A percentile compares a stretch with the other conserved stretches of the same genome.
phyloP scores from a whole-genome alignment of 495 filamentous ascomycete species.

The Podospora tetraspora region DNA sequence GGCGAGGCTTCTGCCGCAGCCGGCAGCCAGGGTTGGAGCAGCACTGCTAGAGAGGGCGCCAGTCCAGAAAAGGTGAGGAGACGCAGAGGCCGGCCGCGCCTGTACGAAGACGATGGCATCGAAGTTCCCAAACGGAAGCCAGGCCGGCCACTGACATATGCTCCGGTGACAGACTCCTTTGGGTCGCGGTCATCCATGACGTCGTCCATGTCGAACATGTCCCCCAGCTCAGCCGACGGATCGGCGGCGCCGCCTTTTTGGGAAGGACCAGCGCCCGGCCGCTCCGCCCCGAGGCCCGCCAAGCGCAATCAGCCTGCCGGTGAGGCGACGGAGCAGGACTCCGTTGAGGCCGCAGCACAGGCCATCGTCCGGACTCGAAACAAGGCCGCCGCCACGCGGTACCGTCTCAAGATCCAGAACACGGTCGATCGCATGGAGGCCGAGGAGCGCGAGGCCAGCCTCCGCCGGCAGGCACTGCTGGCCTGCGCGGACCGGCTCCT shows the following conservation, averaged over 20 bases:
- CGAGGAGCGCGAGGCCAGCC: slow-evolving; percentile 23
- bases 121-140: background rate
- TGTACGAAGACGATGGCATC: slow-evolving; percentile 3
- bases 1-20: background rate
- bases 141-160: slow-evolving; percentile 1
- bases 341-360: background rate
- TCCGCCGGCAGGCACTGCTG: slow-evolving; percentile 21
- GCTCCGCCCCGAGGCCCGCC: background rate
- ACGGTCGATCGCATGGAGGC: slow-evolving; percentile 33
- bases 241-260: too few species aligned
- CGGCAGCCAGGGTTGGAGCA: background rate
- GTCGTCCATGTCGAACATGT: background rate
- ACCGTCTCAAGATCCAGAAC: slow-evolving; percentile 16
- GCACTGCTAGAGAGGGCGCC: background rate
- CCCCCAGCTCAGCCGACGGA: background rate
- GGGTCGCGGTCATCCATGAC: background rate
- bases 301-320: background rate
- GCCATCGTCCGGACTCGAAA: slow-evolving; percentile 5
- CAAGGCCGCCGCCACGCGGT: slow-evolving; percentile 14
- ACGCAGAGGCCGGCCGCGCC: slow-evolving; percentile 2
- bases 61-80: background rate
- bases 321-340: background rate
- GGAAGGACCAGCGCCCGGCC: background rate
- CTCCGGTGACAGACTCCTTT: background rate
- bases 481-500: slow-evolving; percentile 32